Evolutionary conservation across 192 early-diverging fungal genomes (phyloP).

Genomic region (Funneliformis mosseae): DNA sequence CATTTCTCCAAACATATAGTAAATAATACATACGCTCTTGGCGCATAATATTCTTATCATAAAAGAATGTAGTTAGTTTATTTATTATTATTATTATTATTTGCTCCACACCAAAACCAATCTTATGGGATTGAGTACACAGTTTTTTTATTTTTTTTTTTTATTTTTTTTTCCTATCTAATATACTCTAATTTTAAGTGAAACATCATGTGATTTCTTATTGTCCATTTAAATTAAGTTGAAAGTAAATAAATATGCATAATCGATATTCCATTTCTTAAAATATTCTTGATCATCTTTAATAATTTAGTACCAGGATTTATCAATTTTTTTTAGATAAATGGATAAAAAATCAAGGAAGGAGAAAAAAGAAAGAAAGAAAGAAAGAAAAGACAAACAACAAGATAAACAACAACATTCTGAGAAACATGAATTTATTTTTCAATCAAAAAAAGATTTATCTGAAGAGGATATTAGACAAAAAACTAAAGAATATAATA

Average conservation of each 20-base stretch:
- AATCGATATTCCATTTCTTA: too few relatives aligned
- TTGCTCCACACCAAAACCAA: neutral
- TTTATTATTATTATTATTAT: neutral
- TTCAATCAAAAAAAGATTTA: neutral
- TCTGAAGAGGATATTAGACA: constrained; percentile 10
- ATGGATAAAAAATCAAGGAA: neutral
- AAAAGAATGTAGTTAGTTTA: neutral
- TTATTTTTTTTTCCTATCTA: neutral
- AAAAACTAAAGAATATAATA: constrained; percentile 13
- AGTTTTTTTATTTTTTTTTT: too few relatives aligned
- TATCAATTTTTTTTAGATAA: too few relatives aligned
- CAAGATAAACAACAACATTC: neutral
- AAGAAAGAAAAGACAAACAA: neutral
- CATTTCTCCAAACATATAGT: neutral
- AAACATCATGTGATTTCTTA: too few relatives aligned
- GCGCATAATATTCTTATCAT: neutral
- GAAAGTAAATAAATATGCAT: too few relatives aligned
- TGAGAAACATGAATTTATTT: neutral
- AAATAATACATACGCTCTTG: neutral
- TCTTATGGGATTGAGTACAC: neutral
- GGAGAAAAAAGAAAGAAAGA: neutral
- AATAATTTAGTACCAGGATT: too few relatives aligned
- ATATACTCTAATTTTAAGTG: too few relatives aligned
- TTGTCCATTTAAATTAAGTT: too few relatives aligned
- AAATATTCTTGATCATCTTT: too few relatives aligned